These are phyloP conservation scores for Debaryomyces subglobosus DNA, from an alignment of 1,139 yeast genomes.

Conservation along the genomic window DNA sequence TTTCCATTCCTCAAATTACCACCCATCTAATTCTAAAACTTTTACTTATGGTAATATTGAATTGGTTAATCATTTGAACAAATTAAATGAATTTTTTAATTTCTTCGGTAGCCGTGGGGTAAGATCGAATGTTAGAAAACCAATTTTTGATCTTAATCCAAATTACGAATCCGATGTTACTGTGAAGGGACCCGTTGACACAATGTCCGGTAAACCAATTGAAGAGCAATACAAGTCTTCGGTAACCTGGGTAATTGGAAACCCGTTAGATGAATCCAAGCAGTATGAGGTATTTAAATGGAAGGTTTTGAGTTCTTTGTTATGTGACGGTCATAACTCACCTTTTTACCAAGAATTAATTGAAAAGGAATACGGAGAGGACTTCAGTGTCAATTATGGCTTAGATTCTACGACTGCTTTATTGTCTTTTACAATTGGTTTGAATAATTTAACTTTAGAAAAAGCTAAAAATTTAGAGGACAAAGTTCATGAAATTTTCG, in stretches of 20 bases:
- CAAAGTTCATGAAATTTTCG: conserved; percentile 48
- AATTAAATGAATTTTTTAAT: conserved; percentile 54
- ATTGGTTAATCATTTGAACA: conserved; percentile 60
- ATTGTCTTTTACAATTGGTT: conserved; percentile 80
- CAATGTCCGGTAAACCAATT: conserved; percentile 63
- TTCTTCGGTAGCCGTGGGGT: conserved; percentile 54
- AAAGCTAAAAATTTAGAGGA: conserved; percentile 50
- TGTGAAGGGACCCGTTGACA: conserved; percentile 78
- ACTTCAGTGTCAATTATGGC: conserved; percentile 87
- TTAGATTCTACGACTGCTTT: conserved; percentile 81
- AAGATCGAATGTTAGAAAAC: conserved; percentile 28
- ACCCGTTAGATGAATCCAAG: conserved; percentile 57
- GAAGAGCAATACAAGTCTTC: conserved; percentile 78
- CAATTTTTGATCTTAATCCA: conserved; percentile 24
- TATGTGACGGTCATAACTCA: conserved; percentile 91
- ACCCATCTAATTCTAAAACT: conserved; percentile 87
- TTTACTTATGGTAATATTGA: conserved; percentile 87
- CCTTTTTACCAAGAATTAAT: conserved; percentile 83
- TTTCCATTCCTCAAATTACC: conserved; percentile 76
- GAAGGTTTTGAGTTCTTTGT: conserved; percentile 69
- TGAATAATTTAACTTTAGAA: conserved; percentile 68
- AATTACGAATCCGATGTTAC: conserved; percentile 26
- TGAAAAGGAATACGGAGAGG: conserved; percentile 84
- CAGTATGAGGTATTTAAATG: conserved; percentile 71
- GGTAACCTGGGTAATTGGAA: conserved; percentile 84